Evolutionary conservation across 345 rosid species (phyloP).

Genomic region (Pelargonium nanum): DNA sequence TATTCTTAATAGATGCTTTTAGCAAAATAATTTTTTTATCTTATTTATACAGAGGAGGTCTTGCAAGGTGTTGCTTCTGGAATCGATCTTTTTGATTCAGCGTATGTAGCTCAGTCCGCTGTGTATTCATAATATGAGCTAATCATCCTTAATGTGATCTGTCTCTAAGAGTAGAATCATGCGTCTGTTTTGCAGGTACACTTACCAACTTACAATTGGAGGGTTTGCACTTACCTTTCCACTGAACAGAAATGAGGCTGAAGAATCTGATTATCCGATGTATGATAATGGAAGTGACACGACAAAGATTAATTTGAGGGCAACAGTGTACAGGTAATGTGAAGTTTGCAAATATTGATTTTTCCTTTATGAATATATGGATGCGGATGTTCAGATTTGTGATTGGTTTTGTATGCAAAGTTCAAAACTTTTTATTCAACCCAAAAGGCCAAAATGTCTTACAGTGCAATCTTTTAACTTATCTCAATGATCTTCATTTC

Average conservation of each 20-base stretch:
- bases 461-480: too few relatives aligned
- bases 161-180: background rate
- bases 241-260: conserved; percentile 16
- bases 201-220: conserved; percentile 55
- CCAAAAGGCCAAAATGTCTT: too few relatives aligned
- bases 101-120: conserved; percentile 26
- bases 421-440: too few relatives aligned
- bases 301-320: conserved; percentile 53
- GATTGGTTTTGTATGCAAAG: too few relatives aligned
- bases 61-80: conserved; percentile 74
- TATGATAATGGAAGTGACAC: conserved; percentile 25
- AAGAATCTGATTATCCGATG: conserved; percentile 7
- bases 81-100: conserved; percentile 58
- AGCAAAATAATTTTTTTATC: conserved; percentile 2
- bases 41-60: conserved; percentile 55
- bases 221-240: conserved; percentile 68
- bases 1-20: too few relatives aligned
- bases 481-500: too few relatives aligned
- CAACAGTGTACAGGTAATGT: conserved; percentile 51
- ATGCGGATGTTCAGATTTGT: too few relatives aligned
- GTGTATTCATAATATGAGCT: background rate
- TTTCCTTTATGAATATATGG: background rate
- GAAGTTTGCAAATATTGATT: too few relatives aligned
- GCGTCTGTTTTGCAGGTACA: conserved; percentile 35
- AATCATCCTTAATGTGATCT: background rate